Conservation (phyloP, 345 rosid genomes). For the Diplotaxis tenuifolia region DNA sequence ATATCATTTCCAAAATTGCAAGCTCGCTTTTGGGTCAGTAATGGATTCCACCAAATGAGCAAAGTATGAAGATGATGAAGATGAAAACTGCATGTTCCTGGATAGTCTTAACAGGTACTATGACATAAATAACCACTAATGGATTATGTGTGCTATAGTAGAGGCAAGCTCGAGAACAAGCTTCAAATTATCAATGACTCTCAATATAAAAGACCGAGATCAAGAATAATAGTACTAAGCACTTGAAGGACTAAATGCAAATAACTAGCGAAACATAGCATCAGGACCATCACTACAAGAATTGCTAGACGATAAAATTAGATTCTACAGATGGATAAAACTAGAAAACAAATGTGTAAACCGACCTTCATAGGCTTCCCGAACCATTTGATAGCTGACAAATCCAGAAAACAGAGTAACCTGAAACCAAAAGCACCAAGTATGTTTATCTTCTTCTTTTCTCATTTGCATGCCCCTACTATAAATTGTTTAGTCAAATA, state of each 20-base stretch:
- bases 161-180: not conserved
- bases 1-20: not conserved
- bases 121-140: not conserved
- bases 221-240: slow-evolving; percentile 1
- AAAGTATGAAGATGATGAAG: not conserved
- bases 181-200: not conserved
- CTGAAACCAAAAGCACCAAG: slow-evolving; percentile 48
- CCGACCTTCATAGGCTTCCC: slow-evolving; percentile 93
- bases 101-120: slow-evolving; percentile 3
- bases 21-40: not conserved
- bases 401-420: slow-evolving; percentile 97
- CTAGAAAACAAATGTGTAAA: not conserved
- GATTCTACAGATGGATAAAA: not conserved
- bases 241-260: not conserved
- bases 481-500: not conserved
- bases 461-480: not conserved
- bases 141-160: not conserved
- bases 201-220: not conserved
- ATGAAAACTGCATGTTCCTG: not conserved
- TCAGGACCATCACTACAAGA: slow-evolving; percentile 2
- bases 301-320: not conserved
- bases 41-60: not conserved
- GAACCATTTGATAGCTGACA: slow-evolving; percentile 98
- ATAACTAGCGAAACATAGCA: not conserved
- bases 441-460: not conserved